Evolutionary conservation across 148 eudicot genomes (phyloP).

Genomic region (Vaccinium darrowii): DNA sequence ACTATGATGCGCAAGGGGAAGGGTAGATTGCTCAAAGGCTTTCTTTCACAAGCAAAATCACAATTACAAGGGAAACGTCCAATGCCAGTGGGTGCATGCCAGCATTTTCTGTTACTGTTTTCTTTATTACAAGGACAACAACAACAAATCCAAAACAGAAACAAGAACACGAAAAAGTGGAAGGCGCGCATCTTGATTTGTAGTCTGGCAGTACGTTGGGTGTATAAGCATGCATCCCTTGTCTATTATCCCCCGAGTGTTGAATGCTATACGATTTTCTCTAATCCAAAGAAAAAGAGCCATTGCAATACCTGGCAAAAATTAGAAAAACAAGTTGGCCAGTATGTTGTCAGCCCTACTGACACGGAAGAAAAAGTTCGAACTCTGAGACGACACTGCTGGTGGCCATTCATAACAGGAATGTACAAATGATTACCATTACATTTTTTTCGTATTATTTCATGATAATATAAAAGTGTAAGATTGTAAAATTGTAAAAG

Average conservation of each 20-base stretch:
- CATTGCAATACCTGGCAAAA: slow-evolving; percentile 61
- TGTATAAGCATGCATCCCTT: neutral
- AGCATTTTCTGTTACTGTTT: neutral
- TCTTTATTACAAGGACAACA: neutral
- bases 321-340: neutral
- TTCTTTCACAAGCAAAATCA: neutral
- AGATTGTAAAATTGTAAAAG: neutral
- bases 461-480: no score
- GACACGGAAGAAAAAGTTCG: neutral
- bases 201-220: neutral
- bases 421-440: neutral
- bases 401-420: neutral
- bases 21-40: neutral
- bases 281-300: slow-evolving; percentile 65
- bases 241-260: neutral
- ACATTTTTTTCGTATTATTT: no score
- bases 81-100: neutral
- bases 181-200: neutral
- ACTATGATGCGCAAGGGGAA: neutral
- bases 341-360: neutral
- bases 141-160: neutral
- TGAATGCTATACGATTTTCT: neutral
- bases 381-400: neutral
- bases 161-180: neutral
- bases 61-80: neutral